phyloP scores from a whole-genome alignment of 768 basidiomycete species.

The Trametes cubensis region DNA sequence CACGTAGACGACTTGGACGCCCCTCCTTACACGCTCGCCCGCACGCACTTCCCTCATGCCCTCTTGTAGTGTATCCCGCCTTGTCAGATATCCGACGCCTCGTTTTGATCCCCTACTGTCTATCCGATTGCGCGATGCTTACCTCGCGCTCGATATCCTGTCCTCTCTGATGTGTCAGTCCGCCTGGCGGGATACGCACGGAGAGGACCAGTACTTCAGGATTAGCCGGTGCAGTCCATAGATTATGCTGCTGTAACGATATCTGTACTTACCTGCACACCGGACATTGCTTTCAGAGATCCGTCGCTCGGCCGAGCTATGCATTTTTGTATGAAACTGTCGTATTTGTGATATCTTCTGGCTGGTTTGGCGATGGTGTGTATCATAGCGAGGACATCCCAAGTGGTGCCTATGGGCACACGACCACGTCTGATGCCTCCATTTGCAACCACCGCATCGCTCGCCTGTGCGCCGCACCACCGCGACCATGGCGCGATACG shows the following conservation, averaged over 20 bases:
- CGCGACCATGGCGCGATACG: no score
- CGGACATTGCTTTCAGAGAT: conserved; percentile 17
- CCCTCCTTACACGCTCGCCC: not conserved
- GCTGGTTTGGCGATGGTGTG: not conserved
- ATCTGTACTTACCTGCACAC: not conserved
- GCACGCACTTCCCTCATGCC: not conserved
- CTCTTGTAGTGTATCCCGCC: not conserved
- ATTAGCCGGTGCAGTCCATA: no score
- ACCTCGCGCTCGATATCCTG: no score
- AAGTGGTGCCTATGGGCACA: not conserved
- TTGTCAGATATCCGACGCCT: no score
- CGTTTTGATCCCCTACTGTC: no score
- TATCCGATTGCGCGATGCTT: no score
- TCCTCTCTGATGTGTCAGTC: not conserved
- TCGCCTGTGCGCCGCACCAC: no score
- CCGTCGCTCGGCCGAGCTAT: not conserved
- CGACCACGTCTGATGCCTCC: not conserved
- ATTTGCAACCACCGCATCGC: not conserved
- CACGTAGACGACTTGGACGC: conserved; percentile 20
- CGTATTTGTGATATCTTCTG: no score
- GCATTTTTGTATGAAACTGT: not conserved
- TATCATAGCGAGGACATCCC: not conserved
- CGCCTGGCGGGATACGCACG: not conserved
- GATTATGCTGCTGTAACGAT: conserved; percentile 1
- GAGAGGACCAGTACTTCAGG: not conserved